Percentiles rank a stretch among this genome's conserved stretches.
These are phyloP conservation scores for Scenedesmus sp. DNA, from an alignment of 163 green algal genomes.

Conservation along the genomic window DNA sequence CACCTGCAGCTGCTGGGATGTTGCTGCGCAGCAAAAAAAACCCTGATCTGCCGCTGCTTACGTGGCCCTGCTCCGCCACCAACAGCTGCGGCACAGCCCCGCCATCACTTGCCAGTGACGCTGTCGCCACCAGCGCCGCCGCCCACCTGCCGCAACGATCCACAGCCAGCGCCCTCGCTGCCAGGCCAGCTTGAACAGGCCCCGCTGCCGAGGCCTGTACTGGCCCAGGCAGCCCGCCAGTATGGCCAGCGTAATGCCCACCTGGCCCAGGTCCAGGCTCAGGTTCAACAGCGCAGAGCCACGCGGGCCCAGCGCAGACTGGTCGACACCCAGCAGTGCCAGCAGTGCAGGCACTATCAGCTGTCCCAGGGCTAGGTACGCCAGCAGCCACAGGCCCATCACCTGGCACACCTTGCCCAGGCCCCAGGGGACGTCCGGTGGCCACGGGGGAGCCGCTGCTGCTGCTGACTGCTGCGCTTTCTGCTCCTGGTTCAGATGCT, in stretches of 20 bases:
- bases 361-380: slow-evolving; percentile 75
- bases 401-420: slow-evolving; percentile 32
- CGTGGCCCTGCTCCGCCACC: no score
- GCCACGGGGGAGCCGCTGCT: slow-evolving; percentile 2
- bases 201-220: slow-evolving; percentile 69
- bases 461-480: slow-evolving; percentile 35
- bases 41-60: no score
- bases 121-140: slow-evolving; percentile 69
- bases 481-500: slow-evolving; percentile 22
- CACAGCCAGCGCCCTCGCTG: slow-evolving; percentile 25
- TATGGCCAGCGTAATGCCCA: slow-evolving; percentile 83
- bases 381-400: slow-evolving; percentile 88
- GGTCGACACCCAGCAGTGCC: slow-evolving; percentile 70
- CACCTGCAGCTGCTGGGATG: no score
- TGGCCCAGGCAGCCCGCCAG: slow-evolving; percentile 77
- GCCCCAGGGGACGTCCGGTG: slow-evolving; percentile 37
- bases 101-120: slow-evolving; percentile 61
- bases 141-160: slow-evolving; percentile 53
- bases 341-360: slow-evolving; percentile 69
- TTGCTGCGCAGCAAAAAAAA: no score
- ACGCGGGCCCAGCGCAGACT: slow-evolving; percentile 64
- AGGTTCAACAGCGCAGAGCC: slow-evolving; percentile 87
- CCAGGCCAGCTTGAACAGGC: slow-evolving; percentile 75
- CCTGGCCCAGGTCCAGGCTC: slow-evolving; percentile 86
- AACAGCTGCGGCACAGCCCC: not conserved